Percentiles rank a stretch among this genome's conserved stretches.
Evolutionary conservation across 2,329 filamentous ascomycete species (phyloP).

Genomic region (Sporothrix phasma): DNA sequence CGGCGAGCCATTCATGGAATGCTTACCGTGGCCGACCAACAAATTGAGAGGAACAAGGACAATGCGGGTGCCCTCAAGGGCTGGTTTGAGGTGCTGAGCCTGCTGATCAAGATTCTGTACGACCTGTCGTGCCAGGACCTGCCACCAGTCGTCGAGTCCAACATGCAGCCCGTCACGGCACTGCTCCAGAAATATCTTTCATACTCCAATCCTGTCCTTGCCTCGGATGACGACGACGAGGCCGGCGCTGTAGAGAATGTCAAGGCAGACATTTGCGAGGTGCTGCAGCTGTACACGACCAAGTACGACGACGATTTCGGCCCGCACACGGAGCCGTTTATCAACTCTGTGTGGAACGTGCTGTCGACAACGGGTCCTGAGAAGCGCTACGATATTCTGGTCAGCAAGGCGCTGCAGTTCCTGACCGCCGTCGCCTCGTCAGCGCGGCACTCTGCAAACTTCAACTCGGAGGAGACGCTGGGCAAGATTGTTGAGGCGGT

Average conservation of each 20-base stretch:
- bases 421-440: constrained; percentile 79
- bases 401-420: constrained; percentile 91
- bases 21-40: constrained; percentile 62
- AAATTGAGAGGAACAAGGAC: constrained; percentile 63
- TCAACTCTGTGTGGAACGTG: constrained; percentile 82
- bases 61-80: constrained; percentile 65
- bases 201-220: constrained; percentile 72
- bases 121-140: constrained; percentile 97
- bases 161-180: constrained; percentile 63
- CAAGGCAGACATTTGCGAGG: constrained; percentile 89
- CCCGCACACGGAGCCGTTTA: constrained; percentile 68
- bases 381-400: constrained; percentile 87
- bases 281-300: constrained; percentile 77
- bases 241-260: constrained; percentile 74
- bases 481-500: constrained; percentile 92
- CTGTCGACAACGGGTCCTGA: constrained; percentile 77
- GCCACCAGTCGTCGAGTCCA: constrained; percentile 87
- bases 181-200: constrained; percentile 87
- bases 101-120: constrained; percentile 86
- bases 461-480: constrained; percentile 72
- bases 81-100: constrained; percentile 75
- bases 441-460: constrained; percentile 66
- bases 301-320: constrained; percentile 96
- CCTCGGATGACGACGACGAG: constrained; percentile 77
- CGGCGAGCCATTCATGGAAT: constrained; percentile 71